phyloP scores from a whole-genome alignment of 2,329 filamentous ascomycete species.

The Diplodia sapinea region DNA sequence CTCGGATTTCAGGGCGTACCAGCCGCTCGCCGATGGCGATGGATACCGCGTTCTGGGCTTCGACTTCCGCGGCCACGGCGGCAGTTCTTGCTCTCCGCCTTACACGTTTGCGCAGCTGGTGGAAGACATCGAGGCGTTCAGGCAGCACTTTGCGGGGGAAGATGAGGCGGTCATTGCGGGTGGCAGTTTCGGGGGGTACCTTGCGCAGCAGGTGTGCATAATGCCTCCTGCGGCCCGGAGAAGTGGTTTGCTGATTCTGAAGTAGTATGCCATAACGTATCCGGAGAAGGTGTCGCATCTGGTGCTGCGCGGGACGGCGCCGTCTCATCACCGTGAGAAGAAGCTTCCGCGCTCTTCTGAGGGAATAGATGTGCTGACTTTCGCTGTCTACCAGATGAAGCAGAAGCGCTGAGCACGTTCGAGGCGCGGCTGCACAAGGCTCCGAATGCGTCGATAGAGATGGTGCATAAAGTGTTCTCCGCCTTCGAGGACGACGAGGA shows the following conservation, averaged over 20 bases:
- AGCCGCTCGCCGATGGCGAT: constrained; percentile 37
- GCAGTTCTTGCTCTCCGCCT: constrained; percentile 45
- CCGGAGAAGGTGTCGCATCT: constrained; percentile 42
- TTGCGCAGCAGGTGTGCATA: constrained; percentile 41
- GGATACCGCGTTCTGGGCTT: constrained; percentile 46
- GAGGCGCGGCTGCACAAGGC: constrained; percentile 43
- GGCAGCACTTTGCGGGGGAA: constrained; percentile 38
- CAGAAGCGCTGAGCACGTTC: constrained; percentile 44
- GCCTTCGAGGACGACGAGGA: constrained; percentile 48
- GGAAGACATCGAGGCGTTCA: constrained; percentile 46
- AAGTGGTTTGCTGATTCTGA: not conserved
- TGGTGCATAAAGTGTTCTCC: constrained; percentile 51
- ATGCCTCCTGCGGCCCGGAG: too few relatives aligned
- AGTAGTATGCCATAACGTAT: constrained; percentile 49
- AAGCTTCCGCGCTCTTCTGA: constrained; percentile 4
- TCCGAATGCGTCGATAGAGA: constrained; percentile 47
- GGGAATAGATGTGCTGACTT: not conserved
- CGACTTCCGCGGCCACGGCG: constrained; percentile 48
- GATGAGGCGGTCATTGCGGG: constrained; percentile 45
- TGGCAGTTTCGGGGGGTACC: constrained; percentile 50
- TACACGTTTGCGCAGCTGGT: constrained; percentile 42
- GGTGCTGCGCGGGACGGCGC: constrained; percentile 48
- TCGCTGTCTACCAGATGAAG: constrained; percentile 39
- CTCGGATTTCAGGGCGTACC: constrained; percentile 45
- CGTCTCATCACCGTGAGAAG: constrained; percentile 47